A percentile compares a stretch with the other conserved stretches of the same genome.
These are phyloP conservation scores for Colletotrichum sp. DNA, from an alignment of 2,329 filamentous ascomycete species.

Conservation along the genomic window DNA sequence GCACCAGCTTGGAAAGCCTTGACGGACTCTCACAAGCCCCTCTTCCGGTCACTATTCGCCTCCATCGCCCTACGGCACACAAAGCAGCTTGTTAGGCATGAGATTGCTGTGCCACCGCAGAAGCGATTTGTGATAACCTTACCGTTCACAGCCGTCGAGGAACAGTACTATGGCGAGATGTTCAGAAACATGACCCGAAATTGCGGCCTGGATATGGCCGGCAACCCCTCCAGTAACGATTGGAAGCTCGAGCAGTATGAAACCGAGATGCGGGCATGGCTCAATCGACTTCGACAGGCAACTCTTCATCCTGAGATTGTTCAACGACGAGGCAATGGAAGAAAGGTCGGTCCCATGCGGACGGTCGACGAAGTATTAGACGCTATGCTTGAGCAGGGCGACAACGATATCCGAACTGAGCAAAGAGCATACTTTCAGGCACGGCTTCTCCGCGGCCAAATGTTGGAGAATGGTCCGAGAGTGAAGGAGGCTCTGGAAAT, in stretches of 20 bases:
- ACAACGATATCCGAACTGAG: constrained; percentile 67
- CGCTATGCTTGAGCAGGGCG: constrained; percentile 89
- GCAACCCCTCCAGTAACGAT: constrained; percentile 62
- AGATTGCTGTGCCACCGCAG: constrained; percentile 81
- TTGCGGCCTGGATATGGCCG: constrained; percentile 68
- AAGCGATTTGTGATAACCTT: constrained; percentile 87
- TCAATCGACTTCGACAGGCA: constrained; percentile 79
- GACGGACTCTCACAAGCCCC: constrained; percentile 60
- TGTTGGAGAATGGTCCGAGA: constrained; percentile 76
- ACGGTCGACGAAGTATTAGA: constrained; percentile 88
- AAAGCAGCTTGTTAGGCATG: constrained; percentile 79
- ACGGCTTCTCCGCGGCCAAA: constrained; percentile 74
- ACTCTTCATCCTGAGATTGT: constrained; percentile 85
- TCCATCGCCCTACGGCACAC: constrained; percentile 82
- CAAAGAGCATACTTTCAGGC: constrained; percentile 70
- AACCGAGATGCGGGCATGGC: constrained; percentile 79
- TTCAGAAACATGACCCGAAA: constrained; percentile 77
- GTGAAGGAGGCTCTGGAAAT: constrained; percentile 71
- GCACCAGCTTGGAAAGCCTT: constrained; percentile 72
- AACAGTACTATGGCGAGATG: constrained; percentile 82
- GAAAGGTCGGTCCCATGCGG: constrained; percentile 70
- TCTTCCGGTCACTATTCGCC: constrained; percentile 74
- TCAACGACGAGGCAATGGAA: constrained; percentile 65
- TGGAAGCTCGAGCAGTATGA: constrained; percentile 71
- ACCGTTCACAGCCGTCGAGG: constrained; percentile 88